Base-by-base conservation (phyloP, 768 basidiomycete species). In the Leccinum obscurum region DNA sequence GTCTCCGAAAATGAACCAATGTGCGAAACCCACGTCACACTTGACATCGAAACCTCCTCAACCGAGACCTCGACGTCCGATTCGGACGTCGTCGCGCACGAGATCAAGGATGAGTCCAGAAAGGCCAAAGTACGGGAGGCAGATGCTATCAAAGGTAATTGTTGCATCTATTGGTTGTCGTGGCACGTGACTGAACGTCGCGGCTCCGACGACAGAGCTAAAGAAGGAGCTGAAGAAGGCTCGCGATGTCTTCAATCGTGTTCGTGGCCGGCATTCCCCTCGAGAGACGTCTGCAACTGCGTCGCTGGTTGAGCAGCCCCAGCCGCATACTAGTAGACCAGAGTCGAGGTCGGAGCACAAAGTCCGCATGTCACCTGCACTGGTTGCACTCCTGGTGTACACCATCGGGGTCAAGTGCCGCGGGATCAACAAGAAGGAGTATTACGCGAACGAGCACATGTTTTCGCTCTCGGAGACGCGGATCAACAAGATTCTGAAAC, bases 361-460 rank as follows among this genome's bases (percentile, higher is more conserved):
- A 67, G 75, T 76, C 24, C 86, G 85, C 67, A 94, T 93, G 86
- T 95, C 95, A 0, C 70, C 83, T 26, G 80, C 82, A 2, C 82
- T 98, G 2, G 84, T 85, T 1, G 77, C 83, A 2, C 81, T 98
- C 11, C 82, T 98, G 20, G 89, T 98, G 28, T 98, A 98, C 74
- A 98, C 96, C 6, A 86, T 96, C 56, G 96, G 96, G 6, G 93
- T 98, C 62, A 96, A 96, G 73, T 97, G 92, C 66, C 89, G 87
- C 50, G 95, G 95, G 0, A 82, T 98, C 74, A 91, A 92, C 75
- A 87, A 90, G 73, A 88, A 93, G 62, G 87, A 92, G 64, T 78
- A 81, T 34, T 99, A 99, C 68, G 88, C 87, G 8, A 83, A 90
- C 0, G 89, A 93, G 67, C 92, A 98, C 67, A 83, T 98, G 70